Conservation (phyloP, 129 eudicot genomes). For the Flaveria linearis region DNA sequence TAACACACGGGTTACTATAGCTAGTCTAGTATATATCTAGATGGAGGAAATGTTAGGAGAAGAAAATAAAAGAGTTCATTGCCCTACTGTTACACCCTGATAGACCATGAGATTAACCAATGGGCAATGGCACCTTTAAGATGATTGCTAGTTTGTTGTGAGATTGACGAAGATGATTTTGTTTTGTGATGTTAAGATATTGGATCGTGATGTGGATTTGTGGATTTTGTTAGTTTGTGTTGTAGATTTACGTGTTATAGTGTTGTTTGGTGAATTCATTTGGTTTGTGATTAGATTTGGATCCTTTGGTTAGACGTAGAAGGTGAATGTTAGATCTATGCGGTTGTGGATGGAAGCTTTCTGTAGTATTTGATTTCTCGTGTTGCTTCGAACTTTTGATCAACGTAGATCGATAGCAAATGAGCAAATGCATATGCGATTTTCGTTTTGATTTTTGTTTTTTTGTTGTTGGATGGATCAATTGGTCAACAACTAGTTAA, state of each 20-base stretch:
- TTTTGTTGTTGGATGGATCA: no score
- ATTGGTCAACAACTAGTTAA: no score
- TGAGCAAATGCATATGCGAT: no score
- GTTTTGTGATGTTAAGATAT: no score
- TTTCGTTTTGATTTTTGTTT: no score
- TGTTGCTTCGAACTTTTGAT: background rate
- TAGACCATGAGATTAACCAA: background rate
- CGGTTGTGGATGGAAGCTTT: slow-evolving; percentile 2
- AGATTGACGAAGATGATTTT: no score
- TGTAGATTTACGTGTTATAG: background rate
- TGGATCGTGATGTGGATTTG: slow-evolving; percentile 22
- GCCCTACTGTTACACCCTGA: background rate
- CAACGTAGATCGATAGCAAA: slow-evolving; percentile 2
- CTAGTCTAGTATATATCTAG: no score
- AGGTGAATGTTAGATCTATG: slow-evolving; percentile 21
- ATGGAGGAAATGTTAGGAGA: background rate
- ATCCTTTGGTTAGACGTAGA: background rate
- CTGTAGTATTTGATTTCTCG: background rate
- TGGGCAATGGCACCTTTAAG: no score
- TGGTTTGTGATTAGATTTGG: slow-evolving; percentile 14
- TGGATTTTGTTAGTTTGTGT: background rate
- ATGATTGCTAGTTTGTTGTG: no score
- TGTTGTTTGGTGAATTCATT: background rate
- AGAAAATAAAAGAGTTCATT: background rate
- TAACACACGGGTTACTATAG: no score